Conservation (phyloP, 306 rosid species). For the Macrotyloma uniflorum region DNA sequence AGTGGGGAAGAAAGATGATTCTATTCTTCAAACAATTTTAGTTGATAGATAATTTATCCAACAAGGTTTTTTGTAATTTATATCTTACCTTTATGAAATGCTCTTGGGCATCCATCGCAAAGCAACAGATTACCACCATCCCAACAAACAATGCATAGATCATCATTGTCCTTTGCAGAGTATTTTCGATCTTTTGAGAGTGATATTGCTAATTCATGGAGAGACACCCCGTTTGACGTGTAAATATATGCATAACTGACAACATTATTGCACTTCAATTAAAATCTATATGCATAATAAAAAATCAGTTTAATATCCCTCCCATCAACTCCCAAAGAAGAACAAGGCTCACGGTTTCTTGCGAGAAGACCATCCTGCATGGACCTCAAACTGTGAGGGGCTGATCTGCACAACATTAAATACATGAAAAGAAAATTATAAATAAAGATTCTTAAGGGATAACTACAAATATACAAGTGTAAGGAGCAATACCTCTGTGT, state of each 20-base stretch:
- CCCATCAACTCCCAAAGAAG: slow-evolving; percentile 21
- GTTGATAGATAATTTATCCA: slow-evolving; percentile 25
- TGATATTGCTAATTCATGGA: slow-evolving; percentile 87
- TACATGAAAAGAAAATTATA: slow-evolving; percentile 30
- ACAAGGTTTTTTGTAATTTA: slow-evolving; percentile 22
- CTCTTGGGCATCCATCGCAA: slow-evolving; percentile 98
- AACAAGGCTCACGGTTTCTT: slow-evolving; percentile 82
- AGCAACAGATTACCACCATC: slow-evolving; percentile 96
- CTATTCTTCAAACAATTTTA: slow-evolving; percentile 26
- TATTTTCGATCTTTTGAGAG: slow-evolving; percentile 88
- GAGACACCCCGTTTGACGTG: slow-evolving; percentile 96
- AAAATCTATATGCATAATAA: slow-evolving; percentile 31
- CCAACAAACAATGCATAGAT: slow-evolving; percentile 84
- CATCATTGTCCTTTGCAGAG: slow-evolving; percentile 87
- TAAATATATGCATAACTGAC: slow-evolving; percentile 94
- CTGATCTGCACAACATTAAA: slow-evolving; percentile 71
- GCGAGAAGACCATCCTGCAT: slow-evolving; percentile 97
- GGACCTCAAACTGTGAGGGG: slow-evolving; percentile 95
- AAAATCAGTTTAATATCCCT: slow-evolving; percentile 39
- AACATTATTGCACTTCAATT: slow-evolving; percentile 38
- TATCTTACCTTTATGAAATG: slow-evolving; percentile 90
- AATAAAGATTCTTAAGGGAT: slow-evolving; percentile 6
- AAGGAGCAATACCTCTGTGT: slow-evolving; percentile 60
- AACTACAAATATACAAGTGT: slow-evolving; percentile 30
- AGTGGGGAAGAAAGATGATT: slow-evolving; percentile 24